Base-by-base conservation (phyloP, 768 basidiomycete species). In the Sporobolomyces phaffii region DNA sequence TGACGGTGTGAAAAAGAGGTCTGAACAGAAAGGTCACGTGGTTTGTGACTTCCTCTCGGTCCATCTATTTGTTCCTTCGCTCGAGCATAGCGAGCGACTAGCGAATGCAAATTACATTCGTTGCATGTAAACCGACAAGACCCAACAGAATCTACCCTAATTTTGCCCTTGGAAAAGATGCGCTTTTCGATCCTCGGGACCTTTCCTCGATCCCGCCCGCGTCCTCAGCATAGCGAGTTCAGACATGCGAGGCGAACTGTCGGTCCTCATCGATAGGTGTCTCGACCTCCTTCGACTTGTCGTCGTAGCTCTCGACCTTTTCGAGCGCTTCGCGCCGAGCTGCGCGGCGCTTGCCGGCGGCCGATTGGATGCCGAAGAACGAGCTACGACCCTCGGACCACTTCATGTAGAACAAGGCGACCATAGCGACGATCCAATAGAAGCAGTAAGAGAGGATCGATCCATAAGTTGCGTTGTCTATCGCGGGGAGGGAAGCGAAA, bases 401-500 rank as follows among this genome's bases (percentile, higher is more conserved):
- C 76, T 79, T 79, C 72, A 79, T 75, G 73, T 77, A 83, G 56
- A 88, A 74, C 57, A 98, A 82, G 4, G 80, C 80, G 38, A 75
- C 82, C 50, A 93, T 85, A 71, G 88, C 88, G 17, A 86, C 84
- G 67, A 96, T 70, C 93, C 93, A 97, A 81, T 93, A 97, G 78
- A 90, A 88, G 52, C 90, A 84, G 77, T 97, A 98, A 0, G 86
- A 80, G n/a, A 94, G 80, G 26, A 97, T 82, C 2, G 87, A 83
- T 17, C 93, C 91, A 65, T 87, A 83, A 84, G 67, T 40, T 0
- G 63, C 69, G 40, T 64, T 65, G 66, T 66, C 63, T 43, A n/a
- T n/a, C n/a, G n/a, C n/a, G n/a, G 60, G 20, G 29, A 28, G 10
- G 22, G 45, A 58, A 18, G n/a, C 9, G 31, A 29, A 48, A 29